These are phyloP conservation scores for Lachnellula arida DNA, from an alignment of 2,329 filamentous ascomycete species.

Conservation along the genomic window DNA sequence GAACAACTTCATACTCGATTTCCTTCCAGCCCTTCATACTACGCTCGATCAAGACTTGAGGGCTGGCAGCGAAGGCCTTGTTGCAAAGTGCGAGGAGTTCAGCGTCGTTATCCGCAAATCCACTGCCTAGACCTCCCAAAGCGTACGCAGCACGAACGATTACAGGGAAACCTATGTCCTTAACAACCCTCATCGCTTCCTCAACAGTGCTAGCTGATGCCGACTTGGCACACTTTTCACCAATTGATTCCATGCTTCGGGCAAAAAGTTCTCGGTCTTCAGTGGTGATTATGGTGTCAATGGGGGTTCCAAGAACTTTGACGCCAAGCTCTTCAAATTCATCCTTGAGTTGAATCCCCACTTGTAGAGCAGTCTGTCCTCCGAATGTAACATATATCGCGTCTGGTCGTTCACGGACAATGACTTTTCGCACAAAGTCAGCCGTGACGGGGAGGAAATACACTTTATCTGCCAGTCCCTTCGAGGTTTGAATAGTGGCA, in stretches of 20 bases:
- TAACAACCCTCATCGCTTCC: conserved; percentile 82
- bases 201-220: conserved; percentile 85
- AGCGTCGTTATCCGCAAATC: conserved; percentile 83
- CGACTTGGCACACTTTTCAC: conserved; percentile 96
- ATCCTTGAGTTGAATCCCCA: conserved; percentile 96
- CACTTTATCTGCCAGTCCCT: conserved; percentile 95
- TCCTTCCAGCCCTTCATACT: conserved; percentile 99
- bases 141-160: conserved; percentile 97
- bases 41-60: conserved; percentile 92
- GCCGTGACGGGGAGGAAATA: conserved; percentile 97
- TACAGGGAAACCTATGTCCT: conserved; percentile 91
- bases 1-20: conserved; percentile 97
- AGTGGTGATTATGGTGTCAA: conserved; percentile 97
- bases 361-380: conserved; percentile 93
- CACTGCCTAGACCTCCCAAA: conserved; percentile 88
- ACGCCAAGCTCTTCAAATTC: conserved; percentile 92
- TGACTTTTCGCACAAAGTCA: conserved; percentile 96
- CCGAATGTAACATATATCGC: conserved; percentile 98
- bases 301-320: conserved; percentile 90
- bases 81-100: conserved; percentile 85
- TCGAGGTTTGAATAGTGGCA: conserved; percentile 97
- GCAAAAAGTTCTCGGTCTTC: conserved; percentile 97
- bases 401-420: conserved; percentile 88
- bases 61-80: conserved; percentile 91
- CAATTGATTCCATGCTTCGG: conserved; percentile 96